Base-by-base conservation (phyloP, 305 asterid species). In the Rubia balearica region DNA sequence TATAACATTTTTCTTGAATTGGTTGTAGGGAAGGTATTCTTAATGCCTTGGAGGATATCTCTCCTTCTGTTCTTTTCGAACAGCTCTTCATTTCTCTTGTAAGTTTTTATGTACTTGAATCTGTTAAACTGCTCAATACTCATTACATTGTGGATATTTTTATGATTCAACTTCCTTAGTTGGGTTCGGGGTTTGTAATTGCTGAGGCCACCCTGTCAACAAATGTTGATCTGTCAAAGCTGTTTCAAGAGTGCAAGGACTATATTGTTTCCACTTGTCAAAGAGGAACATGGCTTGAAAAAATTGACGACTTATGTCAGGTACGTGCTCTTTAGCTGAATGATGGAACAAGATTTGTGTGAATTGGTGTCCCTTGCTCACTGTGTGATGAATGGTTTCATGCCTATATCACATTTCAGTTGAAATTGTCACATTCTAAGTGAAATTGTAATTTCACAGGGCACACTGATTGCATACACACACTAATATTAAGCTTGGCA, bases 261-360 rank as follows among this genome's bases (percentile, higher is more conserved):
- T 94, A 85, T 67, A 74, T 89, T 27, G 72, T 91, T 65, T 63
- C 73, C 67, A 86, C 96, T 68, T 86, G 93, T 79, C 90, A 91
- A 75, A 75, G 88, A 72, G 74, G 78, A 77, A 62, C 38, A 41
- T 88, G 95, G 99, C 79, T 81, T 16, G 96, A 91, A 75, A 94
- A 83, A 84, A 81, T 91, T 67, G 96, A 93, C 65, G 97, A 91
- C 61, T 82, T 93, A 78, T 88, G 96, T 84, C 97, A 91, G 96
- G 98, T 90, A 76, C 67, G 81, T 69, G 57, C 51, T 75, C 41
- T 79, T 65, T 74, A 66, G 59, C 76, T 61, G 62, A 74, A 66
- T 67, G 68, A 41, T 24, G 16, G 49, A 46, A n/a, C 36, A 17
- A n/a, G n/a, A 21, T 51, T 51, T 51, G n/a, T 51, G 21, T 51